Evolutionary conservation across 2,329 filamentous ascomycete genomes (phyloP), one percentile per base, ranked within the genome.

Genomic region (Xylariaceae sp.): DNA sequence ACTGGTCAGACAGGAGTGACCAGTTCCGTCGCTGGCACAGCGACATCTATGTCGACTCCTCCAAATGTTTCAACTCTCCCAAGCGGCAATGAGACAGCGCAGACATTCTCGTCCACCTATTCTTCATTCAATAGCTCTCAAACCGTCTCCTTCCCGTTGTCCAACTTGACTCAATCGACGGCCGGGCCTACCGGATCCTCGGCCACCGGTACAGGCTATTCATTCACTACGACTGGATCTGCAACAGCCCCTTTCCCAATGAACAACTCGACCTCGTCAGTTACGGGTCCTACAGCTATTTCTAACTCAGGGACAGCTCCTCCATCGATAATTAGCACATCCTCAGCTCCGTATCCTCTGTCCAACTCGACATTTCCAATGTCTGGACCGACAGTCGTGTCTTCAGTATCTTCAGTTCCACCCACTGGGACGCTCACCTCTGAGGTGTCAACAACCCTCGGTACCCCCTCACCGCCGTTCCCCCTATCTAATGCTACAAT

Each of bases 111-210:
- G 1, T 19, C 45, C 23, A 42, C 32, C 19, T 26, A 42, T 3
- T 40, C 45, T 32, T 56, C 53, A 6, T 12, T n/a, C 5, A 60
- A 43, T 20, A 21, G 41, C 26, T 63, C 56, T 42, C 54, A 44
- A 50, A 58, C 51, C 16, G 46, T 41, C 18, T 54, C 62, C 5
- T 66, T 65, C 50, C 59, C 59, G 5, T 20, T 59, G 16, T 50
- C 54, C n/a, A 65, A 65, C 52, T 61, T 50, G 20, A 64, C 60
- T 20, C 3, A 21, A 10, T 6, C 50, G 23, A 59, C 54, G 2
- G 7, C 42, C 19, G 56, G 52, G 14, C 54, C 64, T 2, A 63
- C 57, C 2, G 57, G 52, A 20, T 6, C 32, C 20, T 40, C 56
- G 5, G 55, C 14, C 14, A 37, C 32, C 14, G 32, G 32, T 37